Evolutionary conservation across 305 asterid species (phyloP), one percentile per base, ranked within the genome.

Genomic region (Fraxinus ornus): DNA sequence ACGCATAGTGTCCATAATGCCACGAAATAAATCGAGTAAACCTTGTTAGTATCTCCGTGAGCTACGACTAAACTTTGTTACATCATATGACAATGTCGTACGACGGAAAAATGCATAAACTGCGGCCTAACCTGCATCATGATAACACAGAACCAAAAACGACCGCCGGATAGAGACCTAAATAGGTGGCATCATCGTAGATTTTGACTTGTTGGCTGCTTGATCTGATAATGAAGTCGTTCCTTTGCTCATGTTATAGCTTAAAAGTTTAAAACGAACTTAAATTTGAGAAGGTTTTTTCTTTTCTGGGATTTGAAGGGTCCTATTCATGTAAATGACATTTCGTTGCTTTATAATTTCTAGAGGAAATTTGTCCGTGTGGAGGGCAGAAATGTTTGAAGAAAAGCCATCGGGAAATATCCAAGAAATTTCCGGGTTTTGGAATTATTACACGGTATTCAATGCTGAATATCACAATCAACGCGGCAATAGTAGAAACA

Each of bases 91-190:
- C 7, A 9, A 62, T 3, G 33, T 22, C 33, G 32, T 9, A 62
- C 33, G 33, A 8, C 33, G 71, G 32, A 62, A 47, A 78, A 84
- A 57, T 1, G 24, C 39, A 73, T 70, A 36, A 71, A 81, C 13
- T 79, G 21, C 7, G 71, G 55, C 71, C 83, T 81, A 66, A 85
- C 88, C 90, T 85, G 84, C 77, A 85, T 81, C 84, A 57, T 57
- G 39, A 41, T 33, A 81, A 32, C 5, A 41, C 47, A 26, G 60
- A 84, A 83, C 80, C 76, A 52, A 21, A 75, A 49, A 17, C 74
- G 74, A 30, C 21, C 21, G 35, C 79, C 33, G n/a, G 76, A 41
- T 26, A 21, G 72, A 79, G 2, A 1, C 66, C 32, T 49, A 79
- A 47, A 76, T 28, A 44, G 15, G 47, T 17, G 72, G 17, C 74